These are phyloP conservation scores for Xerocomellus chrysenteron DNA, from an alignment of 768 basidiomycete species.

Conservation along the genomic window DNA sequence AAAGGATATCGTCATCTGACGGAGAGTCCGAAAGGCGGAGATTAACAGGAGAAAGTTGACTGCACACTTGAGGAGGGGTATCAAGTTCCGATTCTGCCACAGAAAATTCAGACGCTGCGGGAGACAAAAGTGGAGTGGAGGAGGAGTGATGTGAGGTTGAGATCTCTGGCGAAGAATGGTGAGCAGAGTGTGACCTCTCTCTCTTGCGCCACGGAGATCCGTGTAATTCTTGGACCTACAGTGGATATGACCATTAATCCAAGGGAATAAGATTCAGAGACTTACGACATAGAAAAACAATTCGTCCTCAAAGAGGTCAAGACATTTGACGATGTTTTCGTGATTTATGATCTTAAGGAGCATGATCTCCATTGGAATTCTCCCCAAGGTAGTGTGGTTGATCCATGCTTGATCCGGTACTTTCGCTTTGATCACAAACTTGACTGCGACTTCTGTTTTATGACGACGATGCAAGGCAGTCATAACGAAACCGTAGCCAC, in stretches of 20 bases:
- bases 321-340: constrained; percentile 77
- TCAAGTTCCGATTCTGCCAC: constrained; percentile 41
- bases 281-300: constrained; percentile 85
- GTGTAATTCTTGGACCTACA: constrained; percentile 87
- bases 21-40: constrained; percentile 16
- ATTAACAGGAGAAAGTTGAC: constrained; percentile 22
- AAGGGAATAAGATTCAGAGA: constrained; percentile 9
- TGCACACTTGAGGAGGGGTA: constrained; percentile 40
- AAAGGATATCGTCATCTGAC: constrained; percentile 7
- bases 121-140: constrained; percentile 55
- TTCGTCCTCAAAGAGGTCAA: constrained; percentile 82
- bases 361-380: constrained; percentile 79
- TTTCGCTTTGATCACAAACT: constrained; percentile 86
- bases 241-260: constrained; percentile 3
- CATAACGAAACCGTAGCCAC: constrained; percentile 96
- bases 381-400: constrained; percentile 58
- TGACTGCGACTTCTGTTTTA: constrained; percentile 81
- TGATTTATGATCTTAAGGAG: constrained; percentile 74
- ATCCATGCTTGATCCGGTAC: constrained; percentile 54
- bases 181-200: constrained; percentile 33
- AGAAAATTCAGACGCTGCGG: constrained; percentile 51
- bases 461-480: constrained; percentile 65
- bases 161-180: constrained; percentile 25
- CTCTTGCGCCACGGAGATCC: constrained; percentile 80
- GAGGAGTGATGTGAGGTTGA: constrained; percentile 29